A percentile compares a stretch with the other conserved stretches of the same genome.
phyloP scores from a whole-genome alignment of 805 yeast species.

The Pichia sporocuriosa region DNA sequence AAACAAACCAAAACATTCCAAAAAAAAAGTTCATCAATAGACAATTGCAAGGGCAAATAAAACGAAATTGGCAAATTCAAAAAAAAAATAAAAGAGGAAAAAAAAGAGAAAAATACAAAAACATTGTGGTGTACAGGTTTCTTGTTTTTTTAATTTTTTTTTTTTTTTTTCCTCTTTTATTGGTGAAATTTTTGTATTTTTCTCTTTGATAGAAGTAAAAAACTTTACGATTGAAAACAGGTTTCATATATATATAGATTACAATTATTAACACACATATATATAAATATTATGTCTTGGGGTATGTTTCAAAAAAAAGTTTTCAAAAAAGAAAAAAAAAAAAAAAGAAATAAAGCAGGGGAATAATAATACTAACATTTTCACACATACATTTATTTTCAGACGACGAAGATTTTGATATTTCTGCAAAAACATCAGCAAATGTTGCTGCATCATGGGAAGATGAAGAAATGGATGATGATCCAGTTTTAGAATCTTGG shows the following conservation, averaged over 20 bases:
- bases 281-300: conserved; percentile 10
- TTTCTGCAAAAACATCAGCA: conserved; percentile 39
- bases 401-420: conserved; percentile 89
- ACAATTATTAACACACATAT: background rate
- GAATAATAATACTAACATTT: too few species aligned
- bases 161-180: too few species aligned
- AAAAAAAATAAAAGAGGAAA: background rate
- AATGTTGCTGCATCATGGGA: conserved; percentile 69
- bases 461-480: conserved; percentile 66
- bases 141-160: too few species aligned
- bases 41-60: background rate
- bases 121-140: background rate
- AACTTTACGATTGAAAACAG: too few species aligned
- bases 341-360: too few species aligned
- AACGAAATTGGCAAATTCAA: background rate
- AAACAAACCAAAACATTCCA: too few species aligned
- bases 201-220: too few species aligned
- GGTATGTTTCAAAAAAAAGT: conserved; percentile 5
- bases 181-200: too few species aligned
- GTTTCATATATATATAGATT: too few species aligned
- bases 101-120: background rate
- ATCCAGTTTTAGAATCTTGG: conserved; percentile 83
- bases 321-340: too few species aligned
- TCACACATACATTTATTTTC: background rate
- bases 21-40: background rate